Evolutionary conservation across 129 eudicot species (phyloP).

Genomic region (Flaveria bidentis): DNA sequence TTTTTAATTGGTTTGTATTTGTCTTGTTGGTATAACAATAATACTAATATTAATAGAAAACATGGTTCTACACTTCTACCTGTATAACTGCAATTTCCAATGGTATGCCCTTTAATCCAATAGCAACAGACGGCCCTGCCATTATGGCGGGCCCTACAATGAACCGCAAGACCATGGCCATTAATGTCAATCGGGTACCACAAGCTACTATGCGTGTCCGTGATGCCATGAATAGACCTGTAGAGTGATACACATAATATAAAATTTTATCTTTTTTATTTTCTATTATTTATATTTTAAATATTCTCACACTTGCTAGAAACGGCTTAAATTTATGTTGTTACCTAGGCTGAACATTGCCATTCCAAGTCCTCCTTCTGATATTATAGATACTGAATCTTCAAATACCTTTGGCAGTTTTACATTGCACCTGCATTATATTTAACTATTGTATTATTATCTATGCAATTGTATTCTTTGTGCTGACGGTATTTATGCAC

Average conservation of each 20-base stretch:
- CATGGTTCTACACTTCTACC: slow-evolving; percentile 44
- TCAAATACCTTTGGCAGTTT: slow-evolving; percentile 67
- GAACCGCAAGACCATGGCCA: slow-evolving; percentile 69
- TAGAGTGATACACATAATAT: slow-evolving; percentile 4
- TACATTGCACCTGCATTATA: slow-evolving; percentile 56
- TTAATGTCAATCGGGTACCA: slow-evolving; percentile 49
- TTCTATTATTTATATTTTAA: not conserved
- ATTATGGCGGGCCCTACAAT: slow-evolving; percentile 64
- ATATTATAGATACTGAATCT: slow-evolving; percentile 55
- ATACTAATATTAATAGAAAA: not conserved
- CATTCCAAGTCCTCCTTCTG: slow-evolving; percentile 95
- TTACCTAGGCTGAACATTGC: slow-evolving; percentile 94
- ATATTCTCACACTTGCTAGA: no score
- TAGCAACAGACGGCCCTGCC: slow-evolving; percentile 60
- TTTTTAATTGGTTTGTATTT: not conserved
- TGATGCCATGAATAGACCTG: slow-evolving; percentile 91
- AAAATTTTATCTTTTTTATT: not conserved
- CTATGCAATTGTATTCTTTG: not conserved
- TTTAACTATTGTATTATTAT: slow-evolving; percentile 10
- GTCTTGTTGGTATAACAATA: not conserved
- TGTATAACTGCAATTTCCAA: slow-evolving; percentile 64
- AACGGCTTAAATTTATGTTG: not conserved
- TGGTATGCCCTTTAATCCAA: slow-evolving; percentile 60
- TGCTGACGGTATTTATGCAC: not conserved
- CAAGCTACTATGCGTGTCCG: slow-evolving; percentile 58